Conservation (phyloP, 2,329 filamentous ascomycete genomes). For the Ceratocystis destructans region DNA sequence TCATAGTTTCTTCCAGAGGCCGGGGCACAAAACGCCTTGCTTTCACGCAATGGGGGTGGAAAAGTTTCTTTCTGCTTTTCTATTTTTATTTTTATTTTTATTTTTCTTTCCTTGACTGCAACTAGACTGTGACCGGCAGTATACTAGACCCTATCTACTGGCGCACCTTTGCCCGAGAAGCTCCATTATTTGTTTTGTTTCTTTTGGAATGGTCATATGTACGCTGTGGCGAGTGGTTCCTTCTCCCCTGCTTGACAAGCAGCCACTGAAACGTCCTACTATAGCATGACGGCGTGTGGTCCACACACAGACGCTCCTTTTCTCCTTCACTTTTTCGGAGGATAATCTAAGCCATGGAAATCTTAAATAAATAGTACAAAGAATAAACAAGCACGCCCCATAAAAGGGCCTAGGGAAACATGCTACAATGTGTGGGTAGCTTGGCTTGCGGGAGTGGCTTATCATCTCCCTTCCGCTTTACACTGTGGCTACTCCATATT, state of each 20-base stretch:
- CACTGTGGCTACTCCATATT: background rate
- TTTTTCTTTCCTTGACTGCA: too few species aligned
- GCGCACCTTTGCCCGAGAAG: too few species aligned
- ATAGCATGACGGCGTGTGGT: background rate
- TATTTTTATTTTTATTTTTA: too few species aligned
- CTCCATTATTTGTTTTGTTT: background rate
- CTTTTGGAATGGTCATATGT: background rate
- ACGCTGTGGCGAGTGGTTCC: background rate
- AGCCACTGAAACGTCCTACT: slow-evolving; percentile 4
- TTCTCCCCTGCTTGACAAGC: background rate
- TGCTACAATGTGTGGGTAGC: background rate
- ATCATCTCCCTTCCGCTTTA: background rate
- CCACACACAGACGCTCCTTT: slow-evolving; percentile 4
- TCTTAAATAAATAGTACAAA: background rate
- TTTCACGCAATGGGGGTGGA: too few species aligned
- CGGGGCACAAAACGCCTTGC: too few species aligned
- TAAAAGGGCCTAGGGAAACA: background rate
- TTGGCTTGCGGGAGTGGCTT: slow-evolving; percentile 3
- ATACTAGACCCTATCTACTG: too few species aligned
- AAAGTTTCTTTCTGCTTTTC: too few species aligned
- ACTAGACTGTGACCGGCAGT: too few species aligned
- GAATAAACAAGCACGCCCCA: background rate
- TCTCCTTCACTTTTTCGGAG: background rate
- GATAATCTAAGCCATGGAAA: slow-evolving; percentile 1
- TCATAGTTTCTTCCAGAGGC: too few species aligned